phyloP scores from a whole-genome alignment of 441 rosid genomes.

The Metrosideros polymorpha region DNA sequence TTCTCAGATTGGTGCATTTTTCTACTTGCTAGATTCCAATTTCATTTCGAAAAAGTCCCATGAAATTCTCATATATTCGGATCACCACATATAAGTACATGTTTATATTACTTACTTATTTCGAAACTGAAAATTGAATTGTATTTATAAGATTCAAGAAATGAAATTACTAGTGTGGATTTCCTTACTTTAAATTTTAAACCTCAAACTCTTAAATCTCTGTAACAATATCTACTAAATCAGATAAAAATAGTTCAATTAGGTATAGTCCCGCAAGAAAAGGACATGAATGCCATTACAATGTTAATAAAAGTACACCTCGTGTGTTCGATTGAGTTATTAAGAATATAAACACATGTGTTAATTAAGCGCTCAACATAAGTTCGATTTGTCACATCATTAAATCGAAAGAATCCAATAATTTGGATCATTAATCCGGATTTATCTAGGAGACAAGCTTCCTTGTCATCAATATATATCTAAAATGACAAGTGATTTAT shows the following conservation, averaged over 20 bases:
- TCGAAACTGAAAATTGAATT: neutral
- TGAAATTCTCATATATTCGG: neutral
- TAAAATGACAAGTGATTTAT: neutral
- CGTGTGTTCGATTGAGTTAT: neutral
- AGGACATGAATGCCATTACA: neutral
- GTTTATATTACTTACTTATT: neutral
- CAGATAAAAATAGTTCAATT: neutral
- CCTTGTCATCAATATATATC: neutral
- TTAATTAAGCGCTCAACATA: neutral
- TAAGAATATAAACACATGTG: neutral
- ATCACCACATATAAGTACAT: neutral
- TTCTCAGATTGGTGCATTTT: neutral
- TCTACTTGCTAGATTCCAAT: neutral
- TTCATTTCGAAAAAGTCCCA: neutral
- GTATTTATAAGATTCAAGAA: neutral
- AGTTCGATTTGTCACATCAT: neutral
- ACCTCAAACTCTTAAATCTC: neutral
- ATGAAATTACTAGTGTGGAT: neutral
- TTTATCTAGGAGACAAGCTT: neutral
- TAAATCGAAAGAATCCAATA: neutral
- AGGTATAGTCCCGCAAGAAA: neutral
- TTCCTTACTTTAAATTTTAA: neutral
- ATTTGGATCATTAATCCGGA: neutral
- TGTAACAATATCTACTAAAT: neutral
- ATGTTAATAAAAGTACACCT: neutral